Conservation (phyloP, 2,329 filamentous ascomycete species). For the Akanthomyces lecanii region DNA sequence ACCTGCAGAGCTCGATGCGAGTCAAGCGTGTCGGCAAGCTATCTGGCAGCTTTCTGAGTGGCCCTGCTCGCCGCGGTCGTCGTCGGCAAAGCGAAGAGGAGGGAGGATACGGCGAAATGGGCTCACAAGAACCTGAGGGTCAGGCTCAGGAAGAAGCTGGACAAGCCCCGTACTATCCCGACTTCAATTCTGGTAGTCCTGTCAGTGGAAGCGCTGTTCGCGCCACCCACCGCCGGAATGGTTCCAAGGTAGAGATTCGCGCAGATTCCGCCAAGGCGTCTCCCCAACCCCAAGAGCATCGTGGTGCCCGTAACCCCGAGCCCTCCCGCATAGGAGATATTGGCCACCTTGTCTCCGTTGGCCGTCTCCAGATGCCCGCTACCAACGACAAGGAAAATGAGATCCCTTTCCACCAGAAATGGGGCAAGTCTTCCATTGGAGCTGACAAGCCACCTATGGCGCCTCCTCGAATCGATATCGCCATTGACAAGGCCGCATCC, state of each 20-base stretch:
- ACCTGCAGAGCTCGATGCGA: constrained; percentile 68
- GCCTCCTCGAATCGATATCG: constrained; percentile 44
- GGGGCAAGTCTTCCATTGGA: constrained; percentile 51
- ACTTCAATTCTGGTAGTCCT: constrained; percentile 57
- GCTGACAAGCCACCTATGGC: constrained; percentile 53
- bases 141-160: constrained; percentile 40
- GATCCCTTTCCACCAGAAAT: constrained; percentile 64
- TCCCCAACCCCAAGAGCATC: constrained; percentile 19
- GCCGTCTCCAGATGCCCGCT: constrained; percentile 54
- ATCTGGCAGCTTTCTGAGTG: constrained; percentile 73
- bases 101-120: constrained; percentile 23
- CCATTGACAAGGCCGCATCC: constrained; percentile 37
- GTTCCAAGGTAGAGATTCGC: constrained; percentile 35
- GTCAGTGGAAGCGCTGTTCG: constrained; percentile 46
- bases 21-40: constrained; percentile 73
- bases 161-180: constrained; percentile 20
- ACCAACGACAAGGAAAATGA: constrained; percentile 83
- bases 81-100: constrained; percentile 66
- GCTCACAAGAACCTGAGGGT: constrained; percentile 29
- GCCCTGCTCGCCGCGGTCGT: constrained; percentile 71
- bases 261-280: constrained; percentile 30
- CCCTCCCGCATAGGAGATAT: constrained; percentile 17
- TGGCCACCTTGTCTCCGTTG: constrained; percentile 20
- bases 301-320: constrained; percentile 16
- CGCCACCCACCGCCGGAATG: constrained; percentile 38